Percentiles rank a stretch among this genome's conserved stretches.
Evolutionary conservation across 768 basidiomycete species (phyloP).

Genomic region (Cystoderma amianthinum): DNA sequence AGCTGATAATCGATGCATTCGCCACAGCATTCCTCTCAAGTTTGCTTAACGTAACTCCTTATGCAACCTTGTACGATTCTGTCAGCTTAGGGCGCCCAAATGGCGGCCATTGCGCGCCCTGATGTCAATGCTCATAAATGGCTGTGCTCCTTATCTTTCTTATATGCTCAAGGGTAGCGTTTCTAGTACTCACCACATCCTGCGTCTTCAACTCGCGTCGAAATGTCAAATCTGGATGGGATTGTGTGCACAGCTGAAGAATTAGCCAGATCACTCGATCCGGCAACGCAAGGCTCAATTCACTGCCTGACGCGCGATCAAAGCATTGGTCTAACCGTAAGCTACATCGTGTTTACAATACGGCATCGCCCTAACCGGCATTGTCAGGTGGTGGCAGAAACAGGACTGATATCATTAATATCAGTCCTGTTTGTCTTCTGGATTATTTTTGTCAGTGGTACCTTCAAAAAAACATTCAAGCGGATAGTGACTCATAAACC

Average conservation of each 20-base stretch:
- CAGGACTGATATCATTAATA: constrained; percentile 24
- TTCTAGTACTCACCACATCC: no score
- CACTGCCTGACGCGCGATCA: constrained; percentile 24
- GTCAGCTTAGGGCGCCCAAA: no score
- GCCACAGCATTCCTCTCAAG: no score
- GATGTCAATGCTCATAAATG: no score
- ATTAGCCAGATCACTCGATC: constrained; percentile 7
- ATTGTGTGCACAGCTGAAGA: constrained; percentile 14
- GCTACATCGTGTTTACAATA: constrained; percentile 7
- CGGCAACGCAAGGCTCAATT: constrained; percentile 8
- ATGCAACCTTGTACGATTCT: no score
- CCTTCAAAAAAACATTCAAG: background rate
- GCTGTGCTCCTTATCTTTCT: no score
- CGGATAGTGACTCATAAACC: background rate
- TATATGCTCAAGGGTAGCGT: no score
- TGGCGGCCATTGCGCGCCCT: no score
- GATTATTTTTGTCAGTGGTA: constrained; percentile 20
- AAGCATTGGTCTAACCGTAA: constrained; percentile 29
- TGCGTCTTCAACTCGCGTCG: background rate
- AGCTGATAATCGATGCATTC: no score
- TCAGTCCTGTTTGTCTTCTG: constrained; percentile 24
- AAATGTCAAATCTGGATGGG: constrained; percentile 4
- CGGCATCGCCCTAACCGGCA: background rate
- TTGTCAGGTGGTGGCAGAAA: constrained; percentile 23
- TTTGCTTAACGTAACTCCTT: no score